These are phyloP conservation scores for Anastatica hierochuntica DNA, from an alignment of 345 rosid genomes.

Conservation along the genomic window DNA sequence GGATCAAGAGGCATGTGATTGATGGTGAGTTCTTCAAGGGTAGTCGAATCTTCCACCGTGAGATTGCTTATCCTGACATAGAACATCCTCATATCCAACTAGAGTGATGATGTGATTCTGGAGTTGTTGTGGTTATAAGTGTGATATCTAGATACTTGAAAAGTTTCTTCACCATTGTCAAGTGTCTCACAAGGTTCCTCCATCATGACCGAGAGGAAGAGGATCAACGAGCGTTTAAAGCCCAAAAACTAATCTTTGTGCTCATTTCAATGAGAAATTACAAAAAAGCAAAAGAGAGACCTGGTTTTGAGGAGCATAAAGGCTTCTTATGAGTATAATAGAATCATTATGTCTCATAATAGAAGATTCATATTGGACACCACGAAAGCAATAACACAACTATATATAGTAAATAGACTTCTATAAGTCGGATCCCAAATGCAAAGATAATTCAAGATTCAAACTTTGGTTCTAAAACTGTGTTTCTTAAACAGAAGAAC, in stretches of 20 bases:
- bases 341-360: slow-evolving; percentile 8
- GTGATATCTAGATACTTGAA: slow-evolving; percentile 28
- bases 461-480: too few relatives aligned
- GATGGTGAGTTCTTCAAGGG: slow-evolving; percentile 51
- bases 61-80: slow-evolving; percentile 66
- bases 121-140: too few relatives aligned
- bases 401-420: too few relatives aligned
- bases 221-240: neutral
- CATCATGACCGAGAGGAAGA: slow-evolving; percentile 31
- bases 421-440: too few relatives aligned
- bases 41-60: slow-evolving; percentile 47
- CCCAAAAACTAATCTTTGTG: neutral
- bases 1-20: slow-evolving; percentile 65
- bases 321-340: neutral
- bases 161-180: slow-evolving; percentile 27
- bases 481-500: too few relatives aligned
- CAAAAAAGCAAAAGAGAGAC: slow-evolving; percentile 14
- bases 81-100: slow-evolving; percentile 81
- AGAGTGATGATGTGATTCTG: slow-evolving; percentile 42
- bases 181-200: slow-evolving; percentile 38
- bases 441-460: too few relatives aligned
- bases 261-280: neutral
- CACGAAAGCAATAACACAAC: too few relatives aligned
- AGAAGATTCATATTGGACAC: slow-evolving; percentile 13
- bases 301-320: slow-evolving; percentile 22